These are phyloP conservation scores for Marchantia paleacea DNA, from an alignment of 225 moss, liverwort and hornwort species.

Conservation along the genomic window DNA sequence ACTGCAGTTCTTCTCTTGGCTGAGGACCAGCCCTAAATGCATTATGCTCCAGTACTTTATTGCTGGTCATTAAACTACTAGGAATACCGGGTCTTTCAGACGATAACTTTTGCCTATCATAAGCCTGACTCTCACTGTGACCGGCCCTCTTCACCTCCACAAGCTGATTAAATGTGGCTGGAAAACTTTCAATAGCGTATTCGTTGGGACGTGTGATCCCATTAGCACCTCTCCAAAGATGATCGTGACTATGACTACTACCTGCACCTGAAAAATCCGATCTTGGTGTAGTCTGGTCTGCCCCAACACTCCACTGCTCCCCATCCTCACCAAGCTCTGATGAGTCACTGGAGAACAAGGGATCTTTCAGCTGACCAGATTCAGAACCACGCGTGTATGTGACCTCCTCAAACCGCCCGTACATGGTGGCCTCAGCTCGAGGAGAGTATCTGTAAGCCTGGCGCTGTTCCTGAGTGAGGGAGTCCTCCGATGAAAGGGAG, in stretches of 20 bases:
- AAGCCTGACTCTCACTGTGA: background rate
- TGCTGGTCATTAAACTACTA: background rate
- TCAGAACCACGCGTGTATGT: constrained; percentile 11
- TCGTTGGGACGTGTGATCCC: background rate
- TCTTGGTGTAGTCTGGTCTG: constrained; percentile 5
- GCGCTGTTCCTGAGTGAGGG: constrained; percentile 13
- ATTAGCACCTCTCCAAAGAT: background rate
- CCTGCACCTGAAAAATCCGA: constrained; percentile 15
- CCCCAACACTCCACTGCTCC: constrained; percentile 19
- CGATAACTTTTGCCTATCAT: background rate
- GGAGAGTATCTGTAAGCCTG: constrained; percentile 18
- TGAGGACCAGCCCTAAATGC: constrained; percentile 2
- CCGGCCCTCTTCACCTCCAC: constrained; percentile 3
- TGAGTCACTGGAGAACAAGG: constrained; percentile 25
- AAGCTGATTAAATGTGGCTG: background rate
- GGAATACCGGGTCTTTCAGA: background rate
- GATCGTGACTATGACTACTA: background rate
- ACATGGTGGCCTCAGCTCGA: constrained; percentile 19
- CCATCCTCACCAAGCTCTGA: constrained; percentile 30
- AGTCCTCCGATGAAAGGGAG: constrained; percentile 17
- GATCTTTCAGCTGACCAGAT: constrained; percentile 16
- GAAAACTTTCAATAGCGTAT: background rate
- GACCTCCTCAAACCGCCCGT: constrained; percentile 29
- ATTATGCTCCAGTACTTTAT: background rate
- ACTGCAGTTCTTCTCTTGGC: background rate